A percentile compares a stretch with the other conserved stretches of the same genome.
Evolutionary conservation across 305 asterid genomes (phyloP).

Genomic region (Fraxinus paxiana): DNA sequence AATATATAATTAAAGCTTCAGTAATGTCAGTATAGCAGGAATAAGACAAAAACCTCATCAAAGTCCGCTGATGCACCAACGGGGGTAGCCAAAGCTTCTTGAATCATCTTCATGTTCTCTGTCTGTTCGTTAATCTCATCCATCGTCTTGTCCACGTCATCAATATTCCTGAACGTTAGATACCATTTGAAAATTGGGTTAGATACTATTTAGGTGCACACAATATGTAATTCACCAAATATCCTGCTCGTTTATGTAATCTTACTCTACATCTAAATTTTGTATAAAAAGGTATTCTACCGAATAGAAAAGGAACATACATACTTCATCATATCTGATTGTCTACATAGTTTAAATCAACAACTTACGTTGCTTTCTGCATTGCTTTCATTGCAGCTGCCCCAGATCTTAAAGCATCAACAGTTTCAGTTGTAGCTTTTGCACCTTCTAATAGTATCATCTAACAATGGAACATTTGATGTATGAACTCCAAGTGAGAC

Average conservation of each 20-base stretch:
- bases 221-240: not conserved
- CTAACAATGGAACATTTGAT: slow-evolving; percentile 24
- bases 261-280: not conserved
- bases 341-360: not conserved
- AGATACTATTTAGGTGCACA: not conserved
- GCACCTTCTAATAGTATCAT: slow-evolving; percentile 69
- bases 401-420: slow-evolving; percentile 58
- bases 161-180: slow-evolving; percentile 42
- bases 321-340: not conserved
- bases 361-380: slow-evolving; percentile 63
- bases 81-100: slow-evolving; percentile 61
- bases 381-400: slow-evolving; percentile 70
- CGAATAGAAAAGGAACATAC: not conserved
- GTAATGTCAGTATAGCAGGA: not conserved
- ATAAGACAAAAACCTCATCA: slow-evolving; percentile 49
- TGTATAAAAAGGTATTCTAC: not conserved
- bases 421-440: slow-evolving; percentile 66
- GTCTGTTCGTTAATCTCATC: slow-evolving; percentile 71
- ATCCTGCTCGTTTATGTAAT: not conserved
- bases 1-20: not conserved
- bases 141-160: slow-evolving; percentile 78
- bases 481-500: slow-evolving; percentile 11
- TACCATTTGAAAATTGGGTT: not conserved
- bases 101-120: slow-evolving; percentile 67
- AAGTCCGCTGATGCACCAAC: slow-evolving; percentile 57